phyloP scores from a whole-genome alignment of 2,329 filamentous ascomycete genomes.

The Aspergillus alliaceus region DNA sequence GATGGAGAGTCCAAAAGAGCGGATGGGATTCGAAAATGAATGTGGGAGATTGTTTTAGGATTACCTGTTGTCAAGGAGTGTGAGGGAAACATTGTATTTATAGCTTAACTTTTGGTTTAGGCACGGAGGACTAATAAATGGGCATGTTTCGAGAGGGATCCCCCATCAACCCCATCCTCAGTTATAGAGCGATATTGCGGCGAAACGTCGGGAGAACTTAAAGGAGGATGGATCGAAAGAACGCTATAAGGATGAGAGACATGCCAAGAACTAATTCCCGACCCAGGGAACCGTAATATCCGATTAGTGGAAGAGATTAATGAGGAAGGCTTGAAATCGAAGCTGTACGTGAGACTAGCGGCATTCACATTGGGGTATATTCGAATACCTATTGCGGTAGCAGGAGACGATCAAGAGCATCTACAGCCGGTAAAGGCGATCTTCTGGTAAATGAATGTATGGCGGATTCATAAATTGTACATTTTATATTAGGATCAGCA shows the following conservation, averaged over 20 bases:
- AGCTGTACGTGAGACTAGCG: not conserved
- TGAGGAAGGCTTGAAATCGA: not conserved
- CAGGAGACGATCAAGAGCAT: too few relatives aligned
- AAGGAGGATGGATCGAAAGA: not conserved
- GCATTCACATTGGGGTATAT: not conserved
- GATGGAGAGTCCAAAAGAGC: not conserved
- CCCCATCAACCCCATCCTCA: not conserved
- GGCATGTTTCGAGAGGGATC: not conserved
- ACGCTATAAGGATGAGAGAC: not conserved
- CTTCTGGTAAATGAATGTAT: too few relatives aligned
- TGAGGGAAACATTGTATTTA: not conserved
- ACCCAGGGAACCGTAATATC: not conserved
- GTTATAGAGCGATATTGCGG: not conserved
- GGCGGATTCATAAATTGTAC: too few relatives aligned
- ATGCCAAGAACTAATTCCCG: not conserved
- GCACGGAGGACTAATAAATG: not conserved
- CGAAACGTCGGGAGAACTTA: not conserved
- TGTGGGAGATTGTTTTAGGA: not conserved
- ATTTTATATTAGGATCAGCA: too few relatives aligned
- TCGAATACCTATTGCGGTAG: not conserved
- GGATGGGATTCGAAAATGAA: not conserved
- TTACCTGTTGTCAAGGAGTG: not conserved
- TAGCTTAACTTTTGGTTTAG: not conserved
- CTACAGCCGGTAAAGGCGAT: too few relatives aligned
- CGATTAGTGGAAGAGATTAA: not conserved